Evolutionary conservation across 2,329 filamentous ascomycete species (phyloP).

Genomic region (Aspergillus vadensis): DNA sequence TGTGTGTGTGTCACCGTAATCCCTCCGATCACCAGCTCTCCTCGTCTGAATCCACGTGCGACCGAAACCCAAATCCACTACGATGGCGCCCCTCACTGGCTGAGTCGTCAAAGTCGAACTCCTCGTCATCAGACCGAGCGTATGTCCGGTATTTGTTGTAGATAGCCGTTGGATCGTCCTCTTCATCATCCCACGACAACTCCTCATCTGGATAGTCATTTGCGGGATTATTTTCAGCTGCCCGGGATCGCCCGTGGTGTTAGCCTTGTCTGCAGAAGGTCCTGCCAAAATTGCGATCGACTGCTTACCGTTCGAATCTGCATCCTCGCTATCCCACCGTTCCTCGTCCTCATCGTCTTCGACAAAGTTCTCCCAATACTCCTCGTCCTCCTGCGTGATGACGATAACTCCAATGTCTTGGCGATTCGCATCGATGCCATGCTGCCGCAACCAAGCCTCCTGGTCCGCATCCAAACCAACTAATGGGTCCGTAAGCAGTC

Average conservation of each 20-base stretch:
- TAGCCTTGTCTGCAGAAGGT: neutral
- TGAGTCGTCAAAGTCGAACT: conserved; percentile 44
- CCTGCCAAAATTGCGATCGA: neutral
- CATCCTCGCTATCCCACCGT: conserved; percentile 62
- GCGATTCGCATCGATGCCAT: conserved; percentile 34
- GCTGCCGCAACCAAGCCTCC: conserved; percentile 27
- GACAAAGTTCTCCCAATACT: conserved; percentile 60
- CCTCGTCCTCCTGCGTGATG: conserved; percentile 47
- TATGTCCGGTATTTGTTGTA: conserved; percentile 45
- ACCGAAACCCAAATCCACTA: conserved; percentile 24
- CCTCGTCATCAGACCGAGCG: conserved; percentile 47
- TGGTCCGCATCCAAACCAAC: conserved; percentile 31
- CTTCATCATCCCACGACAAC: conserved; percentile 50
- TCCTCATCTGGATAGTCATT: conserved; percentile 57
- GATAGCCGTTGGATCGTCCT: conserved; percentile 40
- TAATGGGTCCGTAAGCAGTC: conserved; percentile 40
- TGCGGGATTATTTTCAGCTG: conserved; percentile 53
- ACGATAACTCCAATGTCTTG: conserved; percentile 46
- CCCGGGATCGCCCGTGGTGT: conserved; percentile 9
- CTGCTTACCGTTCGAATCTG: conserved; percentile 60
- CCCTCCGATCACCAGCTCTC: conserved; percentile 20
- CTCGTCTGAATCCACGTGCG: conserved; percentile 35
- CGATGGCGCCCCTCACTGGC: conserved; percentile 32
- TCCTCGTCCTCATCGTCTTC: conserved; percentile 57
- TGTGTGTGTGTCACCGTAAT: conserved; percentile 3